These are phyloP conservation scores for Aspergillus pseudoterreus DNA, from an alignment of 2,329 filamentous ascomycete species.

Conservation along the genomic window DNA sequence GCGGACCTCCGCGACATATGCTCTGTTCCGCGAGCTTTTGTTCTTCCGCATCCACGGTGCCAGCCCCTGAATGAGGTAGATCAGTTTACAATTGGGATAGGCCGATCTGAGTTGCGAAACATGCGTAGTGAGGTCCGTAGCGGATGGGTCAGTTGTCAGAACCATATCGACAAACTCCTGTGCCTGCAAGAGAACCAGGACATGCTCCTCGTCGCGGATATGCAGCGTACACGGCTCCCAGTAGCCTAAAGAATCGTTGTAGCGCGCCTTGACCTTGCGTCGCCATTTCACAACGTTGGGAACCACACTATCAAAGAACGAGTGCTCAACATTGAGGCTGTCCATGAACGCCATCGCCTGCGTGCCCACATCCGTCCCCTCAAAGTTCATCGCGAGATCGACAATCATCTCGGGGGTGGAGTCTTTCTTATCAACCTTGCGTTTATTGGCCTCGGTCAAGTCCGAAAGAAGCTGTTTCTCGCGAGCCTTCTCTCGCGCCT, in stretches of 20 bases:
- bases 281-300: conserved; percentile 64
- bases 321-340: conserved; percentile 39
- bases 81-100: conserved; percentile 53
- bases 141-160: conserved; percentile 40
- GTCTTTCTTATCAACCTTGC: conserved; percentile 68
- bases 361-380: conserved; percentile 42
- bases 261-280: conserved; percentile 62
- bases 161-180: conserved; percentile 63
- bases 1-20: conserved; percentile 64
- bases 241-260: conserved; percentile 57
- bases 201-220: conserved; percentile 56
- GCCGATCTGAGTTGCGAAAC: conserved; percentile 52
- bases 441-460: conserved; percentile 69
- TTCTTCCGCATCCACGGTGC: conserved; percentile 65
- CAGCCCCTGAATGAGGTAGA: conserved; percentile 72
- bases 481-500: conserved; percentile 53
- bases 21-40: conserved; percentile 61
- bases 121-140: conserved; percentile 55
- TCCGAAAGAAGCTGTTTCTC: conserved; percentile 65
- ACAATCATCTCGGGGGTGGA: conserved; percentile 75
- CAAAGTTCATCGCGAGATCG: conserved; percentile 59
- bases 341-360: conserved; percentile 43
- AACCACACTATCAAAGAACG: conserved; percentile 34
- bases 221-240: conserved; percentile 60
- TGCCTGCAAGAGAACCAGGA: conserved; percentile 60